A percentile compares a stretch with the other conserved stretches of the same genome.
Evolutionary conservation across 371 early-diverging fungal genomes (phyloP).

Genomic region (Apophysomyces variabilis): DNA sequence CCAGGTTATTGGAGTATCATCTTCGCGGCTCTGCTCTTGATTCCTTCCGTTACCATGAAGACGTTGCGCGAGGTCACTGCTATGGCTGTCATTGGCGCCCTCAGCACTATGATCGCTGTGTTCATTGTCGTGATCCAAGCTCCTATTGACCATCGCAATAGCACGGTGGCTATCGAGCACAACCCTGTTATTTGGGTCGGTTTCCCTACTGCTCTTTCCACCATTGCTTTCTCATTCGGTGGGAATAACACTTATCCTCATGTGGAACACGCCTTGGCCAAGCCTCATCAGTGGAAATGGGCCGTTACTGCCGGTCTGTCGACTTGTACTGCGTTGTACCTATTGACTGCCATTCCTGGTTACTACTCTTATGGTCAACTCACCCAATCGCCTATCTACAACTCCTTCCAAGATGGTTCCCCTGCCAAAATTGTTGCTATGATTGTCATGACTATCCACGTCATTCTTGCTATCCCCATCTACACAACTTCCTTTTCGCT

Average conservation of each 20-base stretch:
- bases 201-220: conserved; percentile 63
- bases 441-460: conserved; percentile 85
- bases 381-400: conserved; percentile 78
- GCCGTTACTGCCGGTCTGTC: conserved; percentile 71
- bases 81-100: conserved; percentile 48
- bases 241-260: conserved; percentile 66
- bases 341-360: conserved; percentile 80
- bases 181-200: conserved; percentile 54
- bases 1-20: conserved; percentile 64
- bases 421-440: conserved; percentile 63
- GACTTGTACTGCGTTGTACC: conserved; percentile 77
- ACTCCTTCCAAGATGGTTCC: conserved; percentile 70
- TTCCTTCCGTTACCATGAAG: conserved; percentile 74
- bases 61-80: conserved; percentile 81
- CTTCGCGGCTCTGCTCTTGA: conserved; percentile 63
- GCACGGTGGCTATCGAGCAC: conserved; percentile 25
- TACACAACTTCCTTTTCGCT: conserved; percentile 82
- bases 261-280: conserved; percentile 83
- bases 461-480: conserved; percentile 86
- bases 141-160: conserved; percentile 24
- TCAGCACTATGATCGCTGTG: conserved; percentile 57
- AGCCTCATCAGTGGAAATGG: conserved; percentile 79
- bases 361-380: conserved; percentile 81
- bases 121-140: conserved; percentile 46
- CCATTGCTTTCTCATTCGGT: conserved; percentile 68